Evolutionary conservation across 1,284 basidiomycete species (phyloP), one percentile per base, ranked within the genome.

Genomic region (Marasmius fiardii): DNA sequence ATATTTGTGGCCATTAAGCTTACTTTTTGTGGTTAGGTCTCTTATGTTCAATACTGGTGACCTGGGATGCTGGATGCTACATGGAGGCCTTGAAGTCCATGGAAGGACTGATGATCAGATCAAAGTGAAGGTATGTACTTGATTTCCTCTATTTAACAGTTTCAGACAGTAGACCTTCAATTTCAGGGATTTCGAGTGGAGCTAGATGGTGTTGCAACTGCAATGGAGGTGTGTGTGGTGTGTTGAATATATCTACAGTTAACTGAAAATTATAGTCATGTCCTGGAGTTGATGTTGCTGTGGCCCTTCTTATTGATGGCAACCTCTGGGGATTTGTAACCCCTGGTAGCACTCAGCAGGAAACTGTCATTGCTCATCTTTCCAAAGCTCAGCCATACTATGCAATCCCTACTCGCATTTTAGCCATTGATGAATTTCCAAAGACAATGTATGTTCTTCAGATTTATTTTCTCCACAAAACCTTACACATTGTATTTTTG

Each of bases 31-130:
- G 14, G 7, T 34, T 24, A 53, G 56, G 49, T 24, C 26, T 43
- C 34, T 49, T 24, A 49, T 49, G 47, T 49, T 49, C 20, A 49
- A 49, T 33, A 49, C 47, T n/a, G 47, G 47, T 14, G 47, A 49
- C 28, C 47, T 49, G 45, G 74, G 74, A 24, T 72, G 76, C 47
- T 85, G 82, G 82, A 70, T 72, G 52, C 60, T 70, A 5, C 75
- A 80, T 56, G 82, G 82, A 11, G 74, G 74, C 34, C 67, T 85
- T 14, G 79, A 83, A 57, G 79, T 80, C 60, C 72, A 83, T 23
- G 82, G 82, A 6, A 68, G 82, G 54, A 75, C 80, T 48, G 82
- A 84, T 63, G 79, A 83, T 62, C 82, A 84, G 66, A 77, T 84
- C 56, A 83, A 83, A 68, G 71, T 81, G 59, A 71, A 79, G 68